These are phyloP conservation scores for Meyerozyma elateridarum DNA, from an alignment of 1,139 yeast genomes.

Conservation along the genomic window DNA sequence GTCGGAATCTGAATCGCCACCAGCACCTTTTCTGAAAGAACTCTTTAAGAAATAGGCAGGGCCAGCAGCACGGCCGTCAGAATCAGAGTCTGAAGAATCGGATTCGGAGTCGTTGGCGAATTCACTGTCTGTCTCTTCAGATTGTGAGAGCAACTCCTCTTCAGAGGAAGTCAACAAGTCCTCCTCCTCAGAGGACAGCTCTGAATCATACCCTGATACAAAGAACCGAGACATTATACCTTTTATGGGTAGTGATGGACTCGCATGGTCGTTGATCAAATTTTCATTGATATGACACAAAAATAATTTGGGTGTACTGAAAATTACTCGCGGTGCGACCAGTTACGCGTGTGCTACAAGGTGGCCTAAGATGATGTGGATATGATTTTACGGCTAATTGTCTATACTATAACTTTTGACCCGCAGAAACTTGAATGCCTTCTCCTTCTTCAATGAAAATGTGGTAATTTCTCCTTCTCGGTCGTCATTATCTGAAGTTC, in stretches of 20 bases:
- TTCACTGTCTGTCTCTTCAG: constrained; percentile 44
- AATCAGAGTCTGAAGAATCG: constrained; percentile 34
- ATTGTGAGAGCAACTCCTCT: constrained; percentile 55
- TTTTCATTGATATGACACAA: constrained; percentile 17
- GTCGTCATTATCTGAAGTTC: constrained; percentile 24
- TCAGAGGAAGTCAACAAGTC: constrained; percentile 67
- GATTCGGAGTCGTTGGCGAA: constrained; percentile 35
- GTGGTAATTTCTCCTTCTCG: constrained; percentile 48
- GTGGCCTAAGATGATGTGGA: too few species aligned
- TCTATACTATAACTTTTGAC: constrained; percentile 44
- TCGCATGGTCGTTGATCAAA: constrained; percentile 9
- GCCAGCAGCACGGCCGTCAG: constrained; percentile 45
- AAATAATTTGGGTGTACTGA: constrained; percentile 8
- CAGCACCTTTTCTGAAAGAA: constrained; percentile 48
- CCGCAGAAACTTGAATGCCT: constrained; percentile 67
- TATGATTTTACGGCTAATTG: constrained; percentile 10
- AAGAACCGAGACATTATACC: constrained; percentile 68
- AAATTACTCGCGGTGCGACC: constrained; percentile 4
- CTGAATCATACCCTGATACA: constrained; percentile 57
- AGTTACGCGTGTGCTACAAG: constrained; percentile 1
- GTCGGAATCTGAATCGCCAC: constrained; percentile 50
- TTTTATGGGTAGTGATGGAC: constrained; percentile 4
- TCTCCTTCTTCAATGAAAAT: constrained; percentile 64
- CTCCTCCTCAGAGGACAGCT: constrained; percentile 74
- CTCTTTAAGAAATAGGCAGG: constrained; percentile 57